Percentiles rank a stretch among this genome's conserved stretches.
These are phyloP conservation scores for Carex parvula DNA, from an alignment of 176 grass and related monocot species.

Conservation along the genomic window DNA sequence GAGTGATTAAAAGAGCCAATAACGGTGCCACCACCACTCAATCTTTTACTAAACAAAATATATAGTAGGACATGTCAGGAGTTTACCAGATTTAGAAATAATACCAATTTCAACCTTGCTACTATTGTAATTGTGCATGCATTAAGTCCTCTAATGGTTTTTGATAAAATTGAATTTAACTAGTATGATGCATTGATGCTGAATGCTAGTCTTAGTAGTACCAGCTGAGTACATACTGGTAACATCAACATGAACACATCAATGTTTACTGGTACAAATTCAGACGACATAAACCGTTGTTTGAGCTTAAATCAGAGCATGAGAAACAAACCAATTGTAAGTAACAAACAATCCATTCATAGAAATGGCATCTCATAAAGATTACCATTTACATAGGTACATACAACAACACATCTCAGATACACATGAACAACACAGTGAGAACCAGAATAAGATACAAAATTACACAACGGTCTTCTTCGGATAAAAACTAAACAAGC, in stretches of 20 bases:
- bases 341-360: not conserved
- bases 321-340: not conserved
- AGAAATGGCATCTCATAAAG: not conserved
- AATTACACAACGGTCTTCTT: conserved; percentile 1
- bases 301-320: not conserved
- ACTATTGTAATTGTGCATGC: not conserved
- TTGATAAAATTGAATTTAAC: not conserved
- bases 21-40: not conserved
- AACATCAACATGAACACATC: not conserved
- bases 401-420: not conserved
- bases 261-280: conserved; percentile 4
- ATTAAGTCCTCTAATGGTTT: not conserved
- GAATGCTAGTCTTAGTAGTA: not conserved
- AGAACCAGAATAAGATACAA: not conserved
- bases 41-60: not conserved
- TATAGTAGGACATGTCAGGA: not conserved
- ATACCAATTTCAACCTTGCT: not conserved
- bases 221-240: not conserved
- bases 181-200: not conserved
- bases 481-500: conserved; percentile 19
- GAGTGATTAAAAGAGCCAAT: not conserved
- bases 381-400: not conserved
- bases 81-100: not conserved
- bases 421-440: not conserved
- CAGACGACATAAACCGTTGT: not conserved